Base-by-base conservation (phyloP, 2,329 filamentous ascomycete species). In the Penicillium sp. region DNA sequence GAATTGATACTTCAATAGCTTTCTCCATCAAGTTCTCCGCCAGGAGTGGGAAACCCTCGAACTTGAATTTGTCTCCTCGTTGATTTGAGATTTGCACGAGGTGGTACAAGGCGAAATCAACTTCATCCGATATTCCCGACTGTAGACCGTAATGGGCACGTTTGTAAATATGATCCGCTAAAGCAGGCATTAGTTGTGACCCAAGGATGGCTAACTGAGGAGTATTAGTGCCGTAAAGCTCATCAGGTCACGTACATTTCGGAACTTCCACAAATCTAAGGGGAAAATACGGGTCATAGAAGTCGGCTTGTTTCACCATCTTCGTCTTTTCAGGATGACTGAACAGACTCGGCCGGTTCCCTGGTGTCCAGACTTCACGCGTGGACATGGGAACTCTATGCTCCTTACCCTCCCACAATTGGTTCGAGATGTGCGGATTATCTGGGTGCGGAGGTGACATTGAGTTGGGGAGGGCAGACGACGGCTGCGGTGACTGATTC, bases 51-150 rank as follows among this genome's bases (percentile, higher is more conserved):
- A 97, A 98, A 5, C 92, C 91, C 69, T 96, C 93, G 68, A 98
- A 97, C 64, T 92, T 91, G 79, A 96, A 97, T 77, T 97, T 97
- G 75, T 98, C 95, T 50, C 94, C 94, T 48, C 93, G 87, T 76
- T 98, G 93, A 72, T 90, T 95, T 0, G 93, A 97, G 30, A 98
- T 97, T 75, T 97, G 96, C 63, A 98, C 93, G 4, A 98, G 81
- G 71, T 98, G 94, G 70, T 96, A 92, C 11, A 98, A 82, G 0
- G 93, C 94, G 78, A 96, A 98, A n/a, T 92, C 89, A 70, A 97
- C 91, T 74, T 99, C 94, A 13, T 89, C 85, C 3, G 86, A 85
- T 29, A 96, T 87, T 2, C 88, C 87, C 15, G 92, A 97, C 65
- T 91, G 90, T 29, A 99, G 81, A 5, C 93, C 90, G 68, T 93